Percentiles rank a stretch among this genome's conserved stretches.
Evolutionary conservation across 768 basidiomycete species (phyloP).

Genomic region (Podaxis sp.): DNA sequence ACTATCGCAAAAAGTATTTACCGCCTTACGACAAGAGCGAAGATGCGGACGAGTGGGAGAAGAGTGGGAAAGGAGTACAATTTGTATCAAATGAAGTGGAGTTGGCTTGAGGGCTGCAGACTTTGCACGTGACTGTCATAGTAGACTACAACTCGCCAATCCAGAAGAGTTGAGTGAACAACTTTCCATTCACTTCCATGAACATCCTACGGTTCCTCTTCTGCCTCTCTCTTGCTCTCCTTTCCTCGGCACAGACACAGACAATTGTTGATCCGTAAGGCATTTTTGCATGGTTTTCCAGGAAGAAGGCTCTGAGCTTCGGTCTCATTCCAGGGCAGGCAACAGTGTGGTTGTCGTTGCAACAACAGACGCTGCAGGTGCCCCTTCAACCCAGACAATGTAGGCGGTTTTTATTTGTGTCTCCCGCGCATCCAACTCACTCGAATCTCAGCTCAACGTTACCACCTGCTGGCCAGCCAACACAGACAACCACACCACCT

Average conservation of each 20-base stretch:
- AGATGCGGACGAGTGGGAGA: conserved; percentile 10
- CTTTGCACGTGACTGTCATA: not conserved
- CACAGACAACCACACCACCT: conserved; percentile 19
- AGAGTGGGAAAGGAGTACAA: conserved; percentile 5
- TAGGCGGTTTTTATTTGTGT: conserved; percentile 19
- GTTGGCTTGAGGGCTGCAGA: not conserved
- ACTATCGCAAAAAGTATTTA: conserved; percentile 3
- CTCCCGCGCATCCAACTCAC: not conserved
- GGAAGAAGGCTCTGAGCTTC: not conserved
- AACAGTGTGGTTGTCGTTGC: conserved; percentile 47
- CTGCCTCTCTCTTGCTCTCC: conserved; percentile 16
- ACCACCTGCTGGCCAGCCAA: conserved; percentile 13
- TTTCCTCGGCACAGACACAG: conserved; percentile 34
- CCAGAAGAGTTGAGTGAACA: no score
- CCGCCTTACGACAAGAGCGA: not conserved
- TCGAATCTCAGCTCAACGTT: conserved; percentile 20
- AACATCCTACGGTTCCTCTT: conserved; percentile 14
- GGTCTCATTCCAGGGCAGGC: conserved; percentile 30
- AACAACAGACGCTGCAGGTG: conserved; percentile 34
- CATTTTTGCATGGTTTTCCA: not conserved
- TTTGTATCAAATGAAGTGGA: conserved; percentile 6
- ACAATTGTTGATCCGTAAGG: conserved; percentile 41
- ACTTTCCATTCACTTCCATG: conserved; percentile 13
- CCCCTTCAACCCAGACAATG: conserved; percentile 39
- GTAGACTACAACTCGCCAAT: not conserved